Percentiles rank a stretch among this genome's conserved stretches.
phyloP scores from a whole-genome alignment of 345 rosid genomes.

The Citrus maxima region DNA sequence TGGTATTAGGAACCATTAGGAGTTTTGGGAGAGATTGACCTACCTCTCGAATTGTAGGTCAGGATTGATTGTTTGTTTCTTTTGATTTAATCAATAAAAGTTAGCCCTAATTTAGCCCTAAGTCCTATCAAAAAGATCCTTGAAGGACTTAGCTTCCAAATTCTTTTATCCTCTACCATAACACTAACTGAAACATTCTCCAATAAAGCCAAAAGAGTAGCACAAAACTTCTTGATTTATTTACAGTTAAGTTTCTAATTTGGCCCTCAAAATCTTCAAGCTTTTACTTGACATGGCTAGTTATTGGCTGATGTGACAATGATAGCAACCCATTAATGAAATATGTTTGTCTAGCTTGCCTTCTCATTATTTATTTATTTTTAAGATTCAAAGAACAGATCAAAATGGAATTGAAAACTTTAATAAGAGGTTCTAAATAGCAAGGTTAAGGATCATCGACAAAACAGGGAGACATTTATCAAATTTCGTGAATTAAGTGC shows the following conservation, averaged over 20 bases:
- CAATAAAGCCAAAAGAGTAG: too few relatives aligned
- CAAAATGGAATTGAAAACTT: background rate
- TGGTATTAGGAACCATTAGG: too few relatives aligned
- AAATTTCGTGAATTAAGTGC: background rate
- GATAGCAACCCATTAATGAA: background rate
- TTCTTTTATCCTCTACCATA: too few relatives aligned
- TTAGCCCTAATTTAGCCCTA: too few relatives aligned
- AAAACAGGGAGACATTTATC: background rate
- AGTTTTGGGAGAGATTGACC: too few relatives aligned
- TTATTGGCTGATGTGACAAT: background rate
- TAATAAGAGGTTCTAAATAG: background rate
- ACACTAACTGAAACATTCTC: too few relatives aligned
- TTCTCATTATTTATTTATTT: background rate
- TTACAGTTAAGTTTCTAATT: background rate
- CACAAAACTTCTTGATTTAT: background rate
- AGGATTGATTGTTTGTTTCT: too few relatives aligned
- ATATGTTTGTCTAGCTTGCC: background rate
- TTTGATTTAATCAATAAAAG: too few relatives aligned
- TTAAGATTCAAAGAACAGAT: background rate
- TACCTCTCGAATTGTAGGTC: too few relatives aligned
- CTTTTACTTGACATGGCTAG: background rate
- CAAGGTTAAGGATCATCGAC: background rate
- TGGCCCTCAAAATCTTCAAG: background rate
- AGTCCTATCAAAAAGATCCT: too few relatives aligned
- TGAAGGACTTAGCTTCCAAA: too few relatives aligned